Base-by-base conservation (phyloP, 2,329 filamentous ascomycete species). In the Pseudocercospora fuligena region DNA sequence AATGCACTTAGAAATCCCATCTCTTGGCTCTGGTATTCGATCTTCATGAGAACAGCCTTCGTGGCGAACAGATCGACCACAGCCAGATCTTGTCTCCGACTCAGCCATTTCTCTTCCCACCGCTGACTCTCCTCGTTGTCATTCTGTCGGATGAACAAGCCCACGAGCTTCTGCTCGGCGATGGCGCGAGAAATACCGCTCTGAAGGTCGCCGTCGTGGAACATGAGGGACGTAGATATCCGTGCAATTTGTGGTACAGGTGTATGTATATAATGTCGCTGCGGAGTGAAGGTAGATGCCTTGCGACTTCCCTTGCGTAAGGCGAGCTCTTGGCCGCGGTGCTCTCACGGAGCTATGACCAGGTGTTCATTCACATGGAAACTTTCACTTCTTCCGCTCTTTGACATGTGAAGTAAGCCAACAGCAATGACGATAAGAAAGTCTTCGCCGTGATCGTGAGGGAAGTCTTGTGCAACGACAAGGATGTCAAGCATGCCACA, bases 1-100 rank as follows among this genome's bases (percentile, higher is more conserved):
- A 97, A 92, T 54, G 92, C 92, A 9, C 89, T 87, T 14, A 98
- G 83, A 74, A 93, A 96, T 5, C 87, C 89, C 9, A 93, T 93
- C 81, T 97, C 93, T 70, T 91, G 87, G 1, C 91, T 93, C 23
- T 90, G 92, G 19, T 89, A 88, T 36, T 84, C 80, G 23, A 97
- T 83, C 60, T 90, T 87, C 23, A 97, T 83, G 7, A 90, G 81
- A 21, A 97, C 84, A 2, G 92, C 87, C 74, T 89, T 87, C 40
- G 85, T 81, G 27, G 82, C 80, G 65, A 95, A 82, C 29, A 88
- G 75, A 11, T 77, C 72, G 25, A 68, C 69, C n/a, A 75, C 33
- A 4, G 60, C 60, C 29, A 56, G 31, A 8, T 53, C 33, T 4
- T 66, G 49, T 43, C n/a, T 33, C 21, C 64, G 57, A 16, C 57